Percentiles rank a stretch among this genome's conserved stretches.
Evolutionary conservation across 78 protist species (phyloP).

Genomic region (Cavenderia fasciculata): DNA sequence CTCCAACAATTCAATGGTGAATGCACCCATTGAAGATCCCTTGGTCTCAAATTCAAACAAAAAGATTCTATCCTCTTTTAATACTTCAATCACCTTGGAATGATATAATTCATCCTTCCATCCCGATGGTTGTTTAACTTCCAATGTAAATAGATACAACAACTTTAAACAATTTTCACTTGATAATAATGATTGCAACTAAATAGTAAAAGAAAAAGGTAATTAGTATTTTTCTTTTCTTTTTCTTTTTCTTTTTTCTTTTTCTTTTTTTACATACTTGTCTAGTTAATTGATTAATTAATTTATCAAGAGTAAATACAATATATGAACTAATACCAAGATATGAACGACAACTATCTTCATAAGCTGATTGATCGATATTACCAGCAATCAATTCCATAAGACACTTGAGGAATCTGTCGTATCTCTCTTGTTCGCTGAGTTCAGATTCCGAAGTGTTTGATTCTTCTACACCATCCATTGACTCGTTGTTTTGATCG

Average conservation of each 20-base stretch:
- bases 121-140: slow-evolving; percentile 29
- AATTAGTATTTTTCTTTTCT: background rate
- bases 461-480: slow-evolving; percentile 35
- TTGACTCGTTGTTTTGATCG: slow-evolving; percentile 8
- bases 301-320: slow-evolving; percentile 57
- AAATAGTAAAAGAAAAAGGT: background rate
- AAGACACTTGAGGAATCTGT: slow-evolving; percentile 46
- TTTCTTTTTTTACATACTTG: background rate
- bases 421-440: slow-evolving; percentile 36
- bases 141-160: slow-evolving; percentile 46
- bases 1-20: slow-evolving; percentile 71
- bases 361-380: slow-evolving; percentile 42
- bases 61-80: slow-evolving; percentile 73
- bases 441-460: slow-evolving; percentile 45
- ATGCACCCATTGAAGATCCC: slow-evolving; percentile 21
- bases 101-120: slow-evolving; percentile 56
- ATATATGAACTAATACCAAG: slow-evolving; percentile 61
- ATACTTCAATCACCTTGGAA: slow-evolving; percentile 35
- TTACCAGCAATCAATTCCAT: slow-evolving; percentile 49
- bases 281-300: slow-evolving; percentile 44
- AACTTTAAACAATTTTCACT: slow-evolving; percentile 73
- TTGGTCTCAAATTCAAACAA: slow-evolving; percentile 71
- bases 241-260: background rate
- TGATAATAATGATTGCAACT: slow-evolving; percentile 63
- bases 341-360: slow-evolving; percentile 75